These are phyloP conservation scores for Gracilaria domingensis DNA, from an alignment of 23 red algal genomes.

Conservation along the genomic window DNA sequence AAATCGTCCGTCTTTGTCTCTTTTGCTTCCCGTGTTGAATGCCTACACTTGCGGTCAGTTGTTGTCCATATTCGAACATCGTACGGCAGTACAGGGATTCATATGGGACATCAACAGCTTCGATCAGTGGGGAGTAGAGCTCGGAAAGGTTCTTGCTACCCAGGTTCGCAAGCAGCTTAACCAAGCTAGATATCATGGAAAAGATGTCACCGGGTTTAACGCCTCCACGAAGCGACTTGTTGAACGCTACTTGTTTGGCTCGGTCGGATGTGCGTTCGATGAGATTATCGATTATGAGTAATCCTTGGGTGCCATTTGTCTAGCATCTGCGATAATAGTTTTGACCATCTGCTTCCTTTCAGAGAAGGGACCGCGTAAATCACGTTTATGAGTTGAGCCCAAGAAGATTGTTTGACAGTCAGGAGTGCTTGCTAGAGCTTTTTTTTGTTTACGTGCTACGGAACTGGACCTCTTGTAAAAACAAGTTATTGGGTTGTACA, in stretches of 20 bases:
- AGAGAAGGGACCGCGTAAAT: no score
- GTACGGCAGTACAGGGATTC: constrained; percentile 96
- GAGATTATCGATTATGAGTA: constrained; percentile 71
- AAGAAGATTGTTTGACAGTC: background rate
- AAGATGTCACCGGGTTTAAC: constrained; percentile 84
- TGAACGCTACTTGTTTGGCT: constrained; percentile 81
- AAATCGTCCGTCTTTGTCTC: constrained; percentile 82
- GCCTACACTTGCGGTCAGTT: constrained; percentile 92
- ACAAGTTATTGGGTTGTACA: background rate
- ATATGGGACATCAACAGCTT: constrained; percentile 99
- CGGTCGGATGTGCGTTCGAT: constrained; percentile 86
- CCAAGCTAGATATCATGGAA: constrained; percentile 74
- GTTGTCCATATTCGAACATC: constrained; percentile 96
- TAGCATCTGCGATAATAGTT: background rate
- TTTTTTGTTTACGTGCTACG: background rate
- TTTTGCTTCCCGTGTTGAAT: constrained; percentile 81
- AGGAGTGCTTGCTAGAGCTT: background rate
- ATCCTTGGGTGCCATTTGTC: background rate
- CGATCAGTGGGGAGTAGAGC: constrained; percentile 98
- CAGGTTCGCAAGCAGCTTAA: constrained; percentile 90
- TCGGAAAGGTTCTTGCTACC: constrained; percentile 98
- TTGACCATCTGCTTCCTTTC: background rate
- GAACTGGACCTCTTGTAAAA: background rate
- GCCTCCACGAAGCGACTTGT: constrained; percentile 77
- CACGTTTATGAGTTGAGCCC: background rate